Conservation (phyloP, 192 early-diverging fungal genomes). For the Podila epicladia region DNA sequence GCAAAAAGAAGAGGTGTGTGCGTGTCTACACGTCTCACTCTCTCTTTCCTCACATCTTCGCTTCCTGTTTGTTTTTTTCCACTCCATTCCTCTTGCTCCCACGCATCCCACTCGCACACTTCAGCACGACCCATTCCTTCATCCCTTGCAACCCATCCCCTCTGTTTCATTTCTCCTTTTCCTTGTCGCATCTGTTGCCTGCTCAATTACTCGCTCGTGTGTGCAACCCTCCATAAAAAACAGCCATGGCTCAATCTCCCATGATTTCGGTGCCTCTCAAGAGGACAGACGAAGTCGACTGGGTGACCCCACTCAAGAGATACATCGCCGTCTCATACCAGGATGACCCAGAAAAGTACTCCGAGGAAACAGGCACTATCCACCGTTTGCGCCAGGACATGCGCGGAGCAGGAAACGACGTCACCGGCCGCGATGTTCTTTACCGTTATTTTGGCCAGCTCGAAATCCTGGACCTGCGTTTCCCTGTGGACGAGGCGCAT, state of each 20-base stretch:
- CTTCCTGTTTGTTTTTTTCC: background rate
- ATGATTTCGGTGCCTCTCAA: conserved; percentile 79
- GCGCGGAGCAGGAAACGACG: conserved; percentile 93
- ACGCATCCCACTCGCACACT: background rate
- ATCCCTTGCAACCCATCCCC: background rate
- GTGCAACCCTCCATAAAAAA: background rate
- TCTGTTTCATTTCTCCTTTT: background rate
- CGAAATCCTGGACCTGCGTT: conserved; percentile 92
- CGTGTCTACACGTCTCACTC: background rate
- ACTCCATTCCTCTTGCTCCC: background rate
- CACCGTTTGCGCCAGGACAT: conserved; percentile 95
- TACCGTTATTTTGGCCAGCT: conserved; percentile 98
- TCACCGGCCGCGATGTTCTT: conserved; percentile 92
- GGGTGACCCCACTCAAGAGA: conserved; percentile 81
- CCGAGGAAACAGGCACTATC: conserved; percentile 82
- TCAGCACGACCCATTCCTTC: background rate
- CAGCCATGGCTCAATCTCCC: conserved; percentile 60
- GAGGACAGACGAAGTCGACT: conserved; percentile 92
- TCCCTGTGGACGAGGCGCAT: conserved; percentile 92
- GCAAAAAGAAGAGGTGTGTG: too few species aligned
- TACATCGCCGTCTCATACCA: conserved; percentile 89
- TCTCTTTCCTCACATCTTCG: conserved; percentile 7
- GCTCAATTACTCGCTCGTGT: background rate
- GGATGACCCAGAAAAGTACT: conserved; percentile 94
- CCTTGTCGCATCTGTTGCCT: background rate